Conservation (phyloP, 1,284 basidiomycete genomes). For the Cryptococcus wingfieldii region DNA sequence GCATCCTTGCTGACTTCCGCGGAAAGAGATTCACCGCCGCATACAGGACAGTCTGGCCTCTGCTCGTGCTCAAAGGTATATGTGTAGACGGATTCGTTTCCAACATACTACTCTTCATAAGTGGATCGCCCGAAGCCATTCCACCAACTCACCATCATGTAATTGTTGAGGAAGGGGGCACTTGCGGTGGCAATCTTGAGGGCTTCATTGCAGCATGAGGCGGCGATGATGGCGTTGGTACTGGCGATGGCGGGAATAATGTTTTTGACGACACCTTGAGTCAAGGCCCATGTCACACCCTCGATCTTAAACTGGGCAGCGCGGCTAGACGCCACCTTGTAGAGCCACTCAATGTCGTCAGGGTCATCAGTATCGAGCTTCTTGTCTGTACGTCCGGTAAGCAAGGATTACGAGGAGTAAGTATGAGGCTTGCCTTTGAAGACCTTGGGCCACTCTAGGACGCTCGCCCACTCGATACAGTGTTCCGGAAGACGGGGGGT, state of each 20-base stretch:
- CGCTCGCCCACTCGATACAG: slow-evolving; percentile 99
- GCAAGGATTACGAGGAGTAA: not conserved
- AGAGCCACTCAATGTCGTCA: slow-evolving; percentile 94
- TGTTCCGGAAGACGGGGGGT: slow-evolving; percentile 97
- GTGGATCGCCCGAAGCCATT: not conserved
- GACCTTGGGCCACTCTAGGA: slow-evolving; percentile 95
- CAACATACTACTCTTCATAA: slow-evolving; percentile 56
- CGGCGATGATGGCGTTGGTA: slow-evolving; percentile 93
- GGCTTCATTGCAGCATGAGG: slow-evolving; percentile 97
- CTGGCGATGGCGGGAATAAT: slow-evolving; percentile 98
- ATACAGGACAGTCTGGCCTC: slow-evolving; percentile 91
- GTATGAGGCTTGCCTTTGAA: slow-evolving; percentile 63
- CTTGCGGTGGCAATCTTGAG: slow-evolving; percentile 97
- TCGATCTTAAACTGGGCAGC: slow-evolving; percentile 93
- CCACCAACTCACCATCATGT: slow-evolving; percentile 76
- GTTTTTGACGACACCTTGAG: slow-evolving; percentile 98
- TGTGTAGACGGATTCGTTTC: slow-evolving; percentile 94
- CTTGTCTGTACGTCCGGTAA: slow-evolving; percentile 59
- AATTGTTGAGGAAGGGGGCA: slow-evolving; percentile 93
- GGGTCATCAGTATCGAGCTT: slow-evolving; percentile 95
- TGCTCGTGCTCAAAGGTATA: slow-evolving; percentile 96
- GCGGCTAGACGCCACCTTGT: slow-evolving; percentile 68
- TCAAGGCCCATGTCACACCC: slow-evolving; percentile 95
- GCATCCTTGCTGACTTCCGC: slow-evolving; percentile 63
- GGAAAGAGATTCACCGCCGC: slow-evolving; percentile 81